These are phyloP conservation scores for Colletotrichum lini DNA, from an alignment of 2,329 filamentous ascomycete genomes.

Conservation along the genomic window DNA sequence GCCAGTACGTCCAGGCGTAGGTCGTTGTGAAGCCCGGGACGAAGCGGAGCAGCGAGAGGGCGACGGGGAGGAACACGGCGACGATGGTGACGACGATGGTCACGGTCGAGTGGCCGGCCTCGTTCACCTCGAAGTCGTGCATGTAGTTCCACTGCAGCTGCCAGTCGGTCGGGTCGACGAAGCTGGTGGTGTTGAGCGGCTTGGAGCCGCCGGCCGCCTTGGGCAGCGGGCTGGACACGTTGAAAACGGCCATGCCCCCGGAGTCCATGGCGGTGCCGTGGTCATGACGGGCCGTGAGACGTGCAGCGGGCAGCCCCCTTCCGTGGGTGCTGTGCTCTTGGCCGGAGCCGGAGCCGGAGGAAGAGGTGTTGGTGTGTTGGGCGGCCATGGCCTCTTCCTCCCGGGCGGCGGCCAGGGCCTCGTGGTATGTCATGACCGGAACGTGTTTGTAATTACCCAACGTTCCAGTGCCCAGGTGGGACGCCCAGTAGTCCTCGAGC, in stretches of 20 bases:
- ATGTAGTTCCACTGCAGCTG: conserved; percentile 64
- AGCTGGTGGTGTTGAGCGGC: conserved; percentile 25
- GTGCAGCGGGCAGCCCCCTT: background rate
- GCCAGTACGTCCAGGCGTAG: conserved; percentile 13
- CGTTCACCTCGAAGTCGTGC: conserved; percentile 65
- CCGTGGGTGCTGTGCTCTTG: background rate
- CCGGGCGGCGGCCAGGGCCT: conserved; percentile 36
- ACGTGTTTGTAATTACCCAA: conserved; percentile 37
- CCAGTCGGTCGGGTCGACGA: conserved; percentile 7
- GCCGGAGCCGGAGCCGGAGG: background rate
- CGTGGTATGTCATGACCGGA: conserved; percentile 28
- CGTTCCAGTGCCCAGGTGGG: conserved; percentile 24
- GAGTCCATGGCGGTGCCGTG: conserved; percentile 21
- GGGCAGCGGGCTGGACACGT: background rate
- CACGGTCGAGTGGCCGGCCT: conserved; percentile 46
- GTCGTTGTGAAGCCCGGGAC: conserved; percentile 47
- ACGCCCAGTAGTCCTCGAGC: conserved; percentile 28
- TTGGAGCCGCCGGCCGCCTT: conserved; percentile 43
- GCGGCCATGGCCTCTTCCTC: conserved; percentile 43
- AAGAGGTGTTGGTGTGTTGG: background rate
- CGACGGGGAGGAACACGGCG: conserved; percentile 51
- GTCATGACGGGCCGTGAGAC: conserved; percentile 34
- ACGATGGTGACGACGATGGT: conserved; percentile 46
- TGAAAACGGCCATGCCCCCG: conserved; percentile 9
- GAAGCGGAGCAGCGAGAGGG: conserved; percentile 53